A percentile compares a stretch with the other conserved stretches of the same genome.
Evolutionary conservation across 1,139 yeast species (phyloP).

Genomic region (Pichia sp.): DNA sequence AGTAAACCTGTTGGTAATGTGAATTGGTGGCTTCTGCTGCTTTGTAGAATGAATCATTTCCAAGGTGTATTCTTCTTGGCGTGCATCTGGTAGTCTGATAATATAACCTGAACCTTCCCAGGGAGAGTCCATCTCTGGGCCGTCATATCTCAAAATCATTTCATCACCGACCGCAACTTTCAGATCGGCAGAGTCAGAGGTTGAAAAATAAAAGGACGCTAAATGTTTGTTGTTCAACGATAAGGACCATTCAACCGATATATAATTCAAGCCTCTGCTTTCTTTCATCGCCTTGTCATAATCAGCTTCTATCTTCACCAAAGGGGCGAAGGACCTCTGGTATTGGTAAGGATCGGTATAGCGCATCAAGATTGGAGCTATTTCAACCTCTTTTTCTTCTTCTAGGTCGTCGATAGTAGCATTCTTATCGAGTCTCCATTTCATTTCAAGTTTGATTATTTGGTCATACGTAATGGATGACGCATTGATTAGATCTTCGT

Average conservation of each 20-base stretch:
- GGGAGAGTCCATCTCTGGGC: conserved; percentile 39
- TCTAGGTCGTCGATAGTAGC: conserved; percentile 62
- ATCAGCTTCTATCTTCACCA: conserved; percentile 77
- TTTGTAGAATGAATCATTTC: conserved; percentile 49
- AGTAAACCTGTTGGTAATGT: conserved; percentile 63
- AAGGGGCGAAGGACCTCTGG: conserved; percentile 80
- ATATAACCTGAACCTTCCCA: conserved; percentile 79
- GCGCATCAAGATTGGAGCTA: conserved; percentile 68
- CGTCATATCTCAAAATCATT: conserved; percentile 59
- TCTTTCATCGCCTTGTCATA: conserved; percentile 72
- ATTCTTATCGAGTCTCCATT: conserved; percentile 65
- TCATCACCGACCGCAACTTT: conserved; percentile 88
- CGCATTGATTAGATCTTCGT: conserved; percentile 56
- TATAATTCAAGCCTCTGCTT: conserved; percentile 71
- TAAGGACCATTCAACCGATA: conserved; percentile 70
- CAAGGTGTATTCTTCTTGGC: conserved; percentile 66
- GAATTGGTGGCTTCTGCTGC: conserved; percentile 49
- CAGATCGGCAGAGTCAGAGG: conserved; percentile 60
- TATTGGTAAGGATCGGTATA: conserved; percentile 84
- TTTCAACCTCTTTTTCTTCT: conserved; percentile 52
- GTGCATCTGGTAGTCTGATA: conserved; percentile 63
- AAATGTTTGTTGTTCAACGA: conserved; percentile 62
- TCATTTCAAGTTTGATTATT: conserved; percentile 68
- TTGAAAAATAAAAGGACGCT: conserved; percentile 66
- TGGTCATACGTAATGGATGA: conserved; percentile 58